Conservation (phyloP, 306 rosid genomes). For the Prunus armeniaca region DNA sequence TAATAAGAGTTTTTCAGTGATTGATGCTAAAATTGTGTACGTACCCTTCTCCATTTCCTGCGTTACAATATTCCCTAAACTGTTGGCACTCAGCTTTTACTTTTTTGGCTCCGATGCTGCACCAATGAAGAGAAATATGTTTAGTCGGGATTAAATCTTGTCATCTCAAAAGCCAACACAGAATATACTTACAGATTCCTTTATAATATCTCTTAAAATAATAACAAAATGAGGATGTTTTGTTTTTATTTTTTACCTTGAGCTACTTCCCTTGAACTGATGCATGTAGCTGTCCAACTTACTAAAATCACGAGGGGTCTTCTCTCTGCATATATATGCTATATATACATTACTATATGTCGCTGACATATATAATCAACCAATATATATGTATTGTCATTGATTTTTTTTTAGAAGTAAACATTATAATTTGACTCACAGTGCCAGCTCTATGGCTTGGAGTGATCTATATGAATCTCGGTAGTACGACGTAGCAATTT, state of each 20-base stretch:
- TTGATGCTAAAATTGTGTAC: not conserved
- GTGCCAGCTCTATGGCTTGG: conserved; percentile 63
- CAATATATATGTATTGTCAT: too few relatives aligned
- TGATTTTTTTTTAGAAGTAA: not conserved
- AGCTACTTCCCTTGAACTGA: conserved; percentile 92
- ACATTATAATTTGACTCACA: conserved; percentile 41
- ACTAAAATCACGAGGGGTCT: conserved; percentile 56
- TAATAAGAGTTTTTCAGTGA: not conserved
- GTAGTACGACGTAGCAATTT: conserved; percentile 71
- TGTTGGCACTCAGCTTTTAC: conserved; percentile 83
- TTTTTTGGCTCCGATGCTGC: conserved; percentile 93
- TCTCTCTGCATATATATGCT: conserved; percentile 59
- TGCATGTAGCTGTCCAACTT: conserved; percentile 75
- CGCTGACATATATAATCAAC: too few relatives aligned
- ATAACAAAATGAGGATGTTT: not conserved
- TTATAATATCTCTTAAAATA: not conserved
- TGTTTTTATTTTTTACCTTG: conserved; percentile 47
- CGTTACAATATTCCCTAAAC: conserved; percentile 71
- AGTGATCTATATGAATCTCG: conserved; percentile 70
- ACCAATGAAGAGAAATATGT: conserved; percentile 18
- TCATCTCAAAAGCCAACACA: conserved; percentile 35
- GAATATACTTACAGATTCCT: conserved; percentile 33
- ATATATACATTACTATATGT: not conserved
- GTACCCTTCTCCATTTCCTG: conserved; percentile 83
- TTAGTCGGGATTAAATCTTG: conserved; percentile 20